Evolutionary conservation across 768 basidiomycete species (phyloP).

Genomic region (Psilocybe azurescens): DNA sequence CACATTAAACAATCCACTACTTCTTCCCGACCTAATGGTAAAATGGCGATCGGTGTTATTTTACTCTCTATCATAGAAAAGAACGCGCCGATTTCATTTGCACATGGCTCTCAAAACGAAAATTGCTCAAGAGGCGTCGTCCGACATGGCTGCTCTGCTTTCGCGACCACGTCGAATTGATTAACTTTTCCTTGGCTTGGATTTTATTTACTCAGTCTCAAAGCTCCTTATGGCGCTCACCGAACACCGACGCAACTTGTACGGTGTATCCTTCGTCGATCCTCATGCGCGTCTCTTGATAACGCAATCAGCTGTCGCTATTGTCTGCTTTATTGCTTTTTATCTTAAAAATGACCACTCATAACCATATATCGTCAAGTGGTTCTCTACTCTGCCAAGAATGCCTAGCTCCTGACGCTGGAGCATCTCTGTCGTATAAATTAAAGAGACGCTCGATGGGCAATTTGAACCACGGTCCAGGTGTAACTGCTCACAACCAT

Average conservation of each 20-base stretch:
- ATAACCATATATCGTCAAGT: not conserved
- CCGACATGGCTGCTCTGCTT: not conserved
- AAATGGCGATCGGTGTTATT: not conserved
- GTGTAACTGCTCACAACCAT: slow-evolving; percentile 11
- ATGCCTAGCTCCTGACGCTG: not conserved
- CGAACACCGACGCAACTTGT: not conserved
- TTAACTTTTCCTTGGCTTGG: slow-evolving; percentile 6
- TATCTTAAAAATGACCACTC: not conserved
- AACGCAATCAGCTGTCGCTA: slow-evolving; percentile 9
- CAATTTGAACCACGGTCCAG: slow-evolving; percentile 3
- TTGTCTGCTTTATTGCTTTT: not conserved
- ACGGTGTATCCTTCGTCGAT: not conserved
- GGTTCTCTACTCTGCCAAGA: slow-evolving; percentile 5
- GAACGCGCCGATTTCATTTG: not conserved
- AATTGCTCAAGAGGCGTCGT: not conserved
- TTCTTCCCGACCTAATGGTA: not conserved
- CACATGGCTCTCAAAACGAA: not conserved
- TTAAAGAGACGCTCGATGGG: not conserved
- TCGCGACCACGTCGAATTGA: not conserved
- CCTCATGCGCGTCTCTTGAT: slow-evolving; percentile 9
- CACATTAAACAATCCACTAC: not conserved
- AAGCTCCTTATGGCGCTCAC: slow-evolving; percentile 3
- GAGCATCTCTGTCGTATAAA: not conserved
- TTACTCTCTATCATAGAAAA: not conserved
- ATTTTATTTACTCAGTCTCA: not conserved